phyloP scores from a whole-genome alignment of 306 rosid species.

The Chamaecrista fasciculata region DNA sequence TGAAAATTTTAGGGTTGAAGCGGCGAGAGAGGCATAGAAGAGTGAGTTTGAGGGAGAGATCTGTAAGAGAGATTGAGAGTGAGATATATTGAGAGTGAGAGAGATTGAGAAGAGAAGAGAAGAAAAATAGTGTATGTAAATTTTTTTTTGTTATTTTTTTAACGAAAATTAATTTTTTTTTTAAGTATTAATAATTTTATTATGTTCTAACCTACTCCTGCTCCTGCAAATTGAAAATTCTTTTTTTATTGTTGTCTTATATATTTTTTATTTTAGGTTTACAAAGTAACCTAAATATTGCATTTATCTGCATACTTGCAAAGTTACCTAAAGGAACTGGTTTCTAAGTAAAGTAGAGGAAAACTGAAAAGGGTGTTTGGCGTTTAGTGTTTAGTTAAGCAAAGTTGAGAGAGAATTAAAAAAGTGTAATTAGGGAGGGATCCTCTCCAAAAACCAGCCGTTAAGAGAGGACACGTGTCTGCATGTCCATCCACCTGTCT shows the following conservation, averaged over 20 bases:
- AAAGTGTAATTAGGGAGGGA: background rate
- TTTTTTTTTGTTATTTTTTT: too few relatives aligned
- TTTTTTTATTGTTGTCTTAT: background rate
- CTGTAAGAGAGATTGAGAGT: too few relatives aligned
- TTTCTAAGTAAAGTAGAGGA: too few relatives aligned
- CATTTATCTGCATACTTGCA: background rate
- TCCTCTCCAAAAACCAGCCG: conserved; percentile 51
- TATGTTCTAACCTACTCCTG: background rate
- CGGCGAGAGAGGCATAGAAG: too few relatives aligned
- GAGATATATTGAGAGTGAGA: too few relatives aligned
- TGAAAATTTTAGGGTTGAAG: background rate
- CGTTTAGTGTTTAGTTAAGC: background rate
- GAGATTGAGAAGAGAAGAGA: too few relatives aligned
- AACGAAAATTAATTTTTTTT: too few relatives aligned
- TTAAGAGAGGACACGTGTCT: conserved; percentile 57
- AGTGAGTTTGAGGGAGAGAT: too few relatives aligned
- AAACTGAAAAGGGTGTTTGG: background rate
- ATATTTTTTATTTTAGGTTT: background rate
- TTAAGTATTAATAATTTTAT: too few relatives aligned
- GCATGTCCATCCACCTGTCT: conserved; percentile 46
- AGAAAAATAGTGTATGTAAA: too few relatives aligned
- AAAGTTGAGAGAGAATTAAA: background rate
- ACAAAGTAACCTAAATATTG: background rate
- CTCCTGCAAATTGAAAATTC: background rate
- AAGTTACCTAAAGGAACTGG: too few relatives aligned